Percentiles rank a stretch among this genome's conserved stretches.
phyloP scores from a whole-genome alignment of 805 yeast species.

The Saccharomycopsis synnaedendra region DNA sequence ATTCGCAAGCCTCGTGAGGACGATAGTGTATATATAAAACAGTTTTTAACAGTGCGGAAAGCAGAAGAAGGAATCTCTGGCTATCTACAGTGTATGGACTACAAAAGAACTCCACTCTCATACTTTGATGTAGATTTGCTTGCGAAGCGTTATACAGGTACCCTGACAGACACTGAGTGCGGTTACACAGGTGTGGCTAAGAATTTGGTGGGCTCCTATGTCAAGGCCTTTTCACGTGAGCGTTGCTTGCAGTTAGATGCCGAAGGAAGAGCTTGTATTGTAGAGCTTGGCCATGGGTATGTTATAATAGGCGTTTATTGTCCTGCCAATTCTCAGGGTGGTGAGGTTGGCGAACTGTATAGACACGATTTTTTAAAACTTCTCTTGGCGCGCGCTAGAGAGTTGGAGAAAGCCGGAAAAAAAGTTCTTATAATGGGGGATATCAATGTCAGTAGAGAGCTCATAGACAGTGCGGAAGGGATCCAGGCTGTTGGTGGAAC shows the following conservation, averaged over 20 bases:
- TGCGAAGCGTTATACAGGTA: conserved; percentile 14
- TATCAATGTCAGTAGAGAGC: conserved; percentile 68
- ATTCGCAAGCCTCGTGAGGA: conserved; percentile 44
- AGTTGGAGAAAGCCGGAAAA: conserved; percentile 46
- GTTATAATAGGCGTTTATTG: conserved; percentile 68
- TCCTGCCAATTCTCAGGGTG: conserved; percentile 77
- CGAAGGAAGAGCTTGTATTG: conserved; percentile 75
- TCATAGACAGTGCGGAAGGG: conserved; percentile 73
- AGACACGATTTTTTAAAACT: conserved; percentile 46
- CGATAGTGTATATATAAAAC: conserved; percentile 17
- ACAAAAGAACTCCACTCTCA: background rate
- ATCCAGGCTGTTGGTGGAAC: conserved; percentile 34
- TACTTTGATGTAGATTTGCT: conserved; percentile 13
- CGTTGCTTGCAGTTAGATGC: conserved; percentile 41
- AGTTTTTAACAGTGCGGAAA: conserved; percentile 40
- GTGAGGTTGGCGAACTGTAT: conserved; percentile 53
- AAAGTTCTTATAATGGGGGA: conserved; percentile 80
- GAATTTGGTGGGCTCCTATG: conserved; percentile 61
- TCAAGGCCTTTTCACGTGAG: conserved; percentile 20
- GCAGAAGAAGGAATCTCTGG: conserved; percentile 96
- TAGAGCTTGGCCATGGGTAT: conserved; percentile 55
- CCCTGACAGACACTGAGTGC: conserved; percentile 21
- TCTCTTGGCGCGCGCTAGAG: conserved; percentile 50
- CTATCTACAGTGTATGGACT: conserved; percentile 22
- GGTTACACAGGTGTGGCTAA: conserved; percentile 17